A percentile compares a stretch with the other conserved stretches of the same genome.
phyloP scores from a whole-genome alignment of 2,329 filamentous ascomycete genomes.

The Tolypocladium guangdongense region DNA sequence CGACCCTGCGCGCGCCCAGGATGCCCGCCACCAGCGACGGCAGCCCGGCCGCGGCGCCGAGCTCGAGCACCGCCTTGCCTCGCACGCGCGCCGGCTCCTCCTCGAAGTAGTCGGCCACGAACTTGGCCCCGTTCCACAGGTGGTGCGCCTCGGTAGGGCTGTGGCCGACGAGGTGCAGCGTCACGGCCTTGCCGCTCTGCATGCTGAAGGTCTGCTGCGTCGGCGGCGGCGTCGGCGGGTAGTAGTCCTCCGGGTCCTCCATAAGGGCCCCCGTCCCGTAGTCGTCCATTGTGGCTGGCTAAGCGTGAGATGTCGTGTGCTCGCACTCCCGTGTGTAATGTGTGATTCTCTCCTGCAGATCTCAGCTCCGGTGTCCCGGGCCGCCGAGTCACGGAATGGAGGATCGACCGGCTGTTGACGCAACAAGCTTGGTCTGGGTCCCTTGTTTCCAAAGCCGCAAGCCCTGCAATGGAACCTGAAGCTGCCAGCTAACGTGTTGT shows the following conservation, averaged over 20 bases:
- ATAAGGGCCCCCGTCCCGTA: slow-evolving; percentile 48
- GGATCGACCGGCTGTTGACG: background rate
- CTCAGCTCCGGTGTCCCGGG: background rate
- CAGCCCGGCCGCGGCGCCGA: slow-evolving; percentile 80
- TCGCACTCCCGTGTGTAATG: background rate
- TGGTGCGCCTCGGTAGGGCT: slow-evolving; percentile 85
- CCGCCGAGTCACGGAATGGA: background rate
- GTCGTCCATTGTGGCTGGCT: slow-evolving; percentile 19
- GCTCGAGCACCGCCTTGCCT: slow-evolving; percentile 66
- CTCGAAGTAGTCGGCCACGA: slow-evolving; percentile 71
- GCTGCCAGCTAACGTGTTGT: too few relatives aligned
- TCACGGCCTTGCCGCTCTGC: slow-evolving; percentile 52
- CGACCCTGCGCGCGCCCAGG: slow-evolving; percentile 57
- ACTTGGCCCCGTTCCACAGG: slow-evolving; percentile 82
- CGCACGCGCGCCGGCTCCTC: slow-evolving; percentile 51
- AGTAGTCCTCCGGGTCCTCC: slow-evolving; percentile 71
- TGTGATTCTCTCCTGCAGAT: background rate
- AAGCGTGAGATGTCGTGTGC: background rate
- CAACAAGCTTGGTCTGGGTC: background rate
- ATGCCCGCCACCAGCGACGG: slow-evolving; percentile 69
- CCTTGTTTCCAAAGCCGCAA: background rate
- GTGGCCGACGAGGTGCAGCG: slow-evolving; percentile 71
- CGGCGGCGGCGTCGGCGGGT: slow-evolving; percentile 64
- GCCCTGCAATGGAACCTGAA: background rate
- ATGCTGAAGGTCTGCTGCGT: slow-evolving; percentile 64